Evolutionary conservation across 2,329 filamentous ascomycete genomes (phyloP).

Genomic region (Thielaviopsis ethacetica): DNA sequence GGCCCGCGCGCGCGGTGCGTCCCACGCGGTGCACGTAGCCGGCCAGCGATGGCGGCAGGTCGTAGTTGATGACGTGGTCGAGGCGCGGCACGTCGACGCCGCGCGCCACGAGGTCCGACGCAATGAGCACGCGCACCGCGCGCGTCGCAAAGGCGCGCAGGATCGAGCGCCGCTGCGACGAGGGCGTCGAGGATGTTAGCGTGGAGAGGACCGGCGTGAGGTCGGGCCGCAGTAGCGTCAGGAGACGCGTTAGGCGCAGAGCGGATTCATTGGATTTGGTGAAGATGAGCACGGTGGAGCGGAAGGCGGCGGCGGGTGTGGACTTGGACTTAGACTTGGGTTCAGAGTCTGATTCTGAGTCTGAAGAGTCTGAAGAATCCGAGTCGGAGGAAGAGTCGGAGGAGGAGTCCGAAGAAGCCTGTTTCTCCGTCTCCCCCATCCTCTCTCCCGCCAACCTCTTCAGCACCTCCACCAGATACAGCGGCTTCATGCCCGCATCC

Average conservation of each 20-base stretch:
- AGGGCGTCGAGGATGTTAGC: slow-evolving; percentile 64
- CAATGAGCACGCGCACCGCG: slow-evolving; percentile 60
- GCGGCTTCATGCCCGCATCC: slow-evolving; percentile 49
- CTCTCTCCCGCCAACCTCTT: slow-evolving; percentile 18
- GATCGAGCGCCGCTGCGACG: slow-evolving; percentile 49
- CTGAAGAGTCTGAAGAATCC: neutral
- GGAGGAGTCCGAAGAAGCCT: slow-evolving; percentile 49
- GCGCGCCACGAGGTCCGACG: slow-evolving; percentile 83
- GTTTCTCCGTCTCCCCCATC: neutral
- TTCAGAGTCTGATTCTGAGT: slow-evolving; percentile 12
- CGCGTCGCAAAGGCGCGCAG: slow-evolving; percentile 50
- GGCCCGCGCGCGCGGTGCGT: slow-evolving; percentile 71
- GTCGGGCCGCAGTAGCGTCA: slow-evolving; percentile 47
- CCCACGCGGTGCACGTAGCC: slow-evolving; percentile 87
- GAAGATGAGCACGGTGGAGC: slow-evolving; percentile 55
- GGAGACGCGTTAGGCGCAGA: slow-evolving; percentile 66
- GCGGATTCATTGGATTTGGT: slow-evolving; percentile 82
- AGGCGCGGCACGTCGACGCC: slow-evolving; percentile 71
- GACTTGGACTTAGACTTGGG: slow-evolving; percentile 15
- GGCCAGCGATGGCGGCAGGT: slow-evolving; percentile 64
- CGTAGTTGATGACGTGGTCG: slow-evolving; percentile 84
- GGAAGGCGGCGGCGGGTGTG: slow-evolving; percentile 16
- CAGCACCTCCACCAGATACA: slow-evolving; percentile 47
- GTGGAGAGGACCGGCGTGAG: slow-evolving; percentile 45
- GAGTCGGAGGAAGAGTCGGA: slow-evolving; percentile 10